Evolutionary conservation across 352 stramenopile genomes (phyloP), one percentile per base, ranked within the genome.

Genomic region (Phytophthora sp.): DNA sequence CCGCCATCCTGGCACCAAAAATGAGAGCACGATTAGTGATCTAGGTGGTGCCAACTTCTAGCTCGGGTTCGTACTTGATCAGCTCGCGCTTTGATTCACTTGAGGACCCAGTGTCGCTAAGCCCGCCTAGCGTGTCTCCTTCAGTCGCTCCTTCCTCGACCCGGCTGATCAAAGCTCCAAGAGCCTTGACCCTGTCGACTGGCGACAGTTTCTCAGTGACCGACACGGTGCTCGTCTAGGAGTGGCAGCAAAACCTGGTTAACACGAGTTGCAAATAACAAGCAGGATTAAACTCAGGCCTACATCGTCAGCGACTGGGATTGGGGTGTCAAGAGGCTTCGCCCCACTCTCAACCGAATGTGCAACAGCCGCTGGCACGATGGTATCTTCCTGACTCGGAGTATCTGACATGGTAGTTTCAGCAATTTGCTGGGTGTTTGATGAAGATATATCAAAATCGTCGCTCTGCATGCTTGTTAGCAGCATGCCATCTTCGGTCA

Each of bases 71-170:
- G 27, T 66, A 89, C 85, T 83, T 82, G 18, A 92, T 27, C 7
- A 94, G 57, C 24, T 94, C 83, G 8, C 75, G 80, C 54, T 91
- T 92, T n/a, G 83, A 86, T 4, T 88, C 78, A 3, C 51, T 68
- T n/a, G 76, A 69, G 18, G 76, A 82, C 1, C 62, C 69, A 6
- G 42, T 73, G 15, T 70, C 69, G 1, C 35, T 35, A 8, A 38
- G 52, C 3, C 30, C 44, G 11, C 60, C 66, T 42, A 89, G 48
- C 4, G 68, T 75, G 23, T 94, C 83, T 26, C 83, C 83, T 38
- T 91, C 82, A 5, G 43, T 67, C 5, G 74, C 69, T 13, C 81
- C 79, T 59, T 85, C 79, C 74, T 94, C 85, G 8, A 91, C 76
- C 3, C 83, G 81, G 20, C 59, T 56, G 18, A 88, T 79, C 17